Percentiles rank a stretch among this genome's conserved stretches.
phyloP scores from a whole-genome alignment of 768 basidiomycete genomes.

The Candolleomyces eurysporus region DNA sequence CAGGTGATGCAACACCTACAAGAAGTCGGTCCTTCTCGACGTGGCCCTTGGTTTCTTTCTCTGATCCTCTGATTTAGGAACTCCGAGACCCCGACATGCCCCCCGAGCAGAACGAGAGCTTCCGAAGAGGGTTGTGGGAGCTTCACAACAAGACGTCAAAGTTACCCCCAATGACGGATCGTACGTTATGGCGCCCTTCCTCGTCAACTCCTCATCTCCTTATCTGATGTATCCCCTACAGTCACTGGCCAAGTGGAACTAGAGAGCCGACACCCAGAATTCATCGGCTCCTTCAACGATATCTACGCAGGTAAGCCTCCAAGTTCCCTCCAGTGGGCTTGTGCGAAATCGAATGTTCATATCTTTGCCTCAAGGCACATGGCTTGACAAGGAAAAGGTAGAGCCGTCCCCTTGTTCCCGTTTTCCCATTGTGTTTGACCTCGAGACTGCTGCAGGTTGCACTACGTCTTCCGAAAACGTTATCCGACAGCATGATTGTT shows the following conservation, averaged over 20 bases:
- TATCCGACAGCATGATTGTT: constrained; percentile 30
- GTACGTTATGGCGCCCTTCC: constrained; percentile 22
- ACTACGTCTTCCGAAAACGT: constrained; percentile 33
- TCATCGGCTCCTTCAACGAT: constrained; percentile 37
- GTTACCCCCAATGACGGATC: constrained; percentile 41
- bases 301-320: constrained; percentile 32
- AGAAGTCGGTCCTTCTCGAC: constrained; percentile 24
- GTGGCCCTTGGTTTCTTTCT: neutral
- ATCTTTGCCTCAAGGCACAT: constrained; percentile 30
- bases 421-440: neutral
- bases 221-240: constrained; percentile 7
- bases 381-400: constrained; percentile 38
- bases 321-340: neutral
- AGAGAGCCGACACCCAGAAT: constrained; percentile 26
- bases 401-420: neutral
- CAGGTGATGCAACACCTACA: constrained; percentile 43
- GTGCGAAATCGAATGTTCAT: neutral
- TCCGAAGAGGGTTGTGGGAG: constrained; percentile 37
- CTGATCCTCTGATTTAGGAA: constrained; percentile 23
- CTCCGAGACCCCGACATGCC: constrained; percentile 32
- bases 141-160: constrained; percentile 36
- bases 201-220: neutral
- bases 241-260: constrained; percentile 41
- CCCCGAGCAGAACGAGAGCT: constrained; percentile 27
- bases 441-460: constrained; percentile 31